Evolutionary conservation across 2,329 filamentous ascomycete genomes (phyloP), one percentile per base, ranked within the genome.

Genomic region (Aphanocladium album): DNA sequence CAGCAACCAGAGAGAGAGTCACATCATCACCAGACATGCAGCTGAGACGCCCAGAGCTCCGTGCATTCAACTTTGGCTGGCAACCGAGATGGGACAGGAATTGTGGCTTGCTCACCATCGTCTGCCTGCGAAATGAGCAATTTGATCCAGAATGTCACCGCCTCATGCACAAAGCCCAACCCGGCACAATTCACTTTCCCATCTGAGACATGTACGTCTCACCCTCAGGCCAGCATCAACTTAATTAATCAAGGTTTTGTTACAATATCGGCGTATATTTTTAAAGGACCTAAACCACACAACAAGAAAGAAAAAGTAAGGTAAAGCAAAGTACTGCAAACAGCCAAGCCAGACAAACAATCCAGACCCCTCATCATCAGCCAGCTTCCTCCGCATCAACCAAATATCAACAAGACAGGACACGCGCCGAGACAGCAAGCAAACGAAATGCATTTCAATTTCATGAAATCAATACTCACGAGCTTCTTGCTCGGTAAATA

Each of bases 401-500:
- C 11, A n/a, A 14, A 45, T n/a, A 35, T 3, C 21, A 19, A 41
- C 16, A 43, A 19, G n/a, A 50, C 25, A 14, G 33, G 57, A 21
- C 19, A 39, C n/a, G 11, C 33, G 14, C 12, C 50, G n/a, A 25
- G 25, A 43, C 50, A 11, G 55, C 57, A 45, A 27, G 49, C 37
- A 59, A 21, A 59, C 52, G 23, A 43, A 19, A 45, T 51, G 12
- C 45, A 30, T 3, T 52, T 59, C 33, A 30, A 23, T 30, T 59
- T 21, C 49, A 52, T 53, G 47, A 35, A 59, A 59, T 53, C 50
- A 39, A 49, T 60, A 54, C 21, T 53, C 50, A 47, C 49, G 41
- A 54, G 49, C 50, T 54, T 53, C 41, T 54, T 50, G 50, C 50
- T n/a, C 57, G 50, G 57, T 50, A 58, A 30, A 60, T 60, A 60